Base-by-base conservation (phyloP, 1,284 basidiomycete genomes). In the Cystobasidium sp. region DNA sequence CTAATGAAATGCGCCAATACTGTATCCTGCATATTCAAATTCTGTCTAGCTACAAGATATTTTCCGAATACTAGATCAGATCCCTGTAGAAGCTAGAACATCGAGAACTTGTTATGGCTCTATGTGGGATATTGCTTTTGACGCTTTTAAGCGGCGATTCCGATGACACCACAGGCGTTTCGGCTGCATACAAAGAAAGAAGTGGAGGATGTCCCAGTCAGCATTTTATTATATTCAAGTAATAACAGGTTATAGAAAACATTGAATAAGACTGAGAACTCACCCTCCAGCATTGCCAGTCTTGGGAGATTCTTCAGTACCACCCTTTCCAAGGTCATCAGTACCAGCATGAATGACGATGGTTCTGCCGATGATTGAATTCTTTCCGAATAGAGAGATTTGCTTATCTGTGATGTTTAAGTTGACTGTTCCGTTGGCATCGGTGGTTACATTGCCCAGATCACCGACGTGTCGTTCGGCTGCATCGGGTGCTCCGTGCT, bases 131-230 rank as follows among this genome's bases (percentile, higher is more conserved):
- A 20, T 16, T 9, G 16, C 22, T 37, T 4, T 12, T 12, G 20
- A 24, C 20, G 37, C 46, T 69, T 49, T 41, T 75, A 68, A 46
- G 73, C 70, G 44, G 70, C 49, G 31, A 72, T 81, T 88, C 88
- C 89, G 78, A 92, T 90, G 70, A 91, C 87, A 79, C 90, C 91
- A 80, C 90, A 91, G 22, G 90, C 90, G 71, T 73, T 73, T 55
- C 61, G 46, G 87, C 85, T 73, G 90, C 12, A 6, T 37, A 22
- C 10, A 49, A 90, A 75, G n/a, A 37, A 1, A 47, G 49, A 6
- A 6, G 12, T 14, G n/a, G 46, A 14, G 12, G 46, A 49, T 49
- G 1, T n/a, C 6, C 3, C 46, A 49, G n/a, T 14, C 46, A 49
- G 3, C 14, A 12, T 12, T 3, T 49, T 49, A 2, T 2, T 31